Evolutionary conservation across 768 basidiomycete species (phyloP), one percentile per base, ranked within the genome.

Genomic region (Naematelia encephala): DNA sequence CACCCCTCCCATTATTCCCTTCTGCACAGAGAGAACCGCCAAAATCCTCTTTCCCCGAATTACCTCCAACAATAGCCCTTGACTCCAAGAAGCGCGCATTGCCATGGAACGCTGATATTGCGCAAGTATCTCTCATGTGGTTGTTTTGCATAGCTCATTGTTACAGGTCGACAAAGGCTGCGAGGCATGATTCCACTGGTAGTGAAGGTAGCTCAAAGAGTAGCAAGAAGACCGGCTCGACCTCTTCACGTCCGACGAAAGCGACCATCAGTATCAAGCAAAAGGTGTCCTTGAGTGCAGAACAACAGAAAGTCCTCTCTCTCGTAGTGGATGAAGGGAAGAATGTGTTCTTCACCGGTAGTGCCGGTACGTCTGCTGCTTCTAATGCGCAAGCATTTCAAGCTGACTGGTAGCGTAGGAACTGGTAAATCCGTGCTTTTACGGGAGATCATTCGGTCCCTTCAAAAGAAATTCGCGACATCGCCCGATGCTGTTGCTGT

Each of bases 401-500:
- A 27, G 23, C 25, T 48, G 34, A 43, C 28, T 25, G 5, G 34
- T 16, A 16, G 34, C 8, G 25, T n/a, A 96, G 94, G 94, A 62
- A 96, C 94, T 12, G 94, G 94, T 48, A 98, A 98, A 78, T 97
- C 93, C 2, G 91, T 98, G 23, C 82, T 98, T 2, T 82, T 98
- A 16, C 84, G 92, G 14, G 90, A 93, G 77, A 93, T 97, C 49
- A 96, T 97, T 74, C 83, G 84, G 66, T 78, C 81, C 1, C 80
- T 99, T 52, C 82, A 81, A 47, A 84, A 81, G 68, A 85, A 81
- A 63, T 77, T 82, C 70, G 57, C 61, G 11, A 86, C 79, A 54
- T 72, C 80, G 1, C 76, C 80, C 0, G 90, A 93, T 73, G 87
- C 87, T 0, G 84, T 98, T 21, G 93, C 91, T 11, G 85, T 99